A percentile compares a stretch with the other conserved stretches of the same genome.
Conservation (phyloP, 139 green algal species). For the Auxenochlorella protothecoides region DNA sequence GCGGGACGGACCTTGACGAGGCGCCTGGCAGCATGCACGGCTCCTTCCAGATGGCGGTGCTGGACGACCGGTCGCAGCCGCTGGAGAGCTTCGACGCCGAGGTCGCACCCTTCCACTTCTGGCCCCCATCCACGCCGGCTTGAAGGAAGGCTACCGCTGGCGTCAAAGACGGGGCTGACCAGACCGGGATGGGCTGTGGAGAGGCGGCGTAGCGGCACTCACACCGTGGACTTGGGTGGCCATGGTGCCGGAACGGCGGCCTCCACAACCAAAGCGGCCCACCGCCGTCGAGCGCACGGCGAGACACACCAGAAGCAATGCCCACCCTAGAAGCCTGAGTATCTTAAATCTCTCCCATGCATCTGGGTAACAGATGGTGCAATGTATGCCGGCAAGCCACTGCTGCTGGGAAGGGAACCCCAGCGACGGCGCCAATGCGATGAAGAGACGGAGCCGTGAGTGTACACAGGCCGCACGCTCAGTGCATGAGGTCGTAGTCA, state of each 20-base stretch:
- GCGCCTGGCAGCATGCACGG: conserved; percentile 17
- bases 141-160: neutral
- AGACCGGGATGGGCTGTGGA: no score
- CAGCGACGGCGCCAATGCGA: neutral
- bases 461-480: neutral
- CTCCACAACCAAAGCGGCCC: neutral
- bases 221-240: no score
- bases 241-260: no score
- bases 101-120: conserved; percentile 16
- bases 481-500: conserved; percentile 71
- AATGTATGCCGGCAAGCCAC: neutral
- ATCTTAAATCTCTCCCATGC: no score
- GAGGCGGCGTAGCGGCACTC: no score
- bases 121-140: neutral
- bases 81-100: conserved; percentile 17
- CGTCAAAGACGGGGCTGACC: no score
- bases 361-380: no score
- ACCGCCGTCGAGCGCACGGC: no score
- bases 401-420: neutral
- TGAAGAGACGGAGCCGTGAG: no score
- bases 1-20: conserved; percentile 16
- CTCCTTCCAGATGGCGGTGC: conserved; percentile 25
- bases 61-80: neutral
- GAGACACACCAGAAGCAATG: neutral
- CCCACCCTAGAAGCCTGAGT: no score